These are phyloP conservation scores for Biancaea sappan DNA, from an alignment of 306 rosid species.

Conservation along the genomic window DNA sequence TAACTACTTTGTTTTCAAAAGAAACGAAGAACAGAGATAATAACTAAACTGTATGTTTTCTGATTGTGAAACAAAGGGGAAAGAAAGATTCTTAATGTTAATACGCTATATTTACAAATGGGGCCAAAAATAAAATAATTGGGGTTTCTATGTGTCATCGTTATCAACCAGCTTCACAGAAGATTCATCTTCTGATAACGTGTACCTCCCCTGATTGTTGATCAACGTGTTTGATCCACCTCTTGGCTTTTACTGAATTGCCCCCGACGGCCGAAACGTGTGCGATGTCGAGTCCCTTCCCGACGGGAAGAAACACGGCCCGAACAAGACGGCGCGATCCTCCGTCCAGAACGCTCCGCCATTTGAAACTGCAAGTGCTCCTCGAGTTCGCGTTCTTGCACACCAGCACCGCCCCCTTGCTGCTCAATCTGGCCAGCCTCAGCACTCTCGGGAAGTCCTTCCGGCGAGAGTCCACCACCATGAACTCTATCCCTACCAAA, in stretches of 20 bases:
- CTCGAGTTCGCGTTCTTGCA: constrained; percentile 73
- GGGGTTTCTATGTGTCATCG: neutral
- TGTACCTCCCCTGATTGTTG: constrained; percentile 79
- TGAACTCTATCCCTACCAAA: constrained; percentile 63
- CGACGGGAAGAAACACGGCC: constrained; percentile 89
- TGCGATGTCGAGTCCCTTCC: constrained; percentile 82
- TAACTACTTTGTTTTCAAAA: neutral
- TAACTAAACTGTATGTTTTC: neutral
- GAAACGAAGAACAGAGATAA: neutral
- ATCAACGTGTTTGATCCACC: constrained; percentile 88
- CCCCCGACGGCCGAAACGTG: constrained; percentile 59
- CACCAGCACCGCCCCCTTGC: constrained; percentile 72
- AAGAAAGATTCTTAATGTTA: neutral
- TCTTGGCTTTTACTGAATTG: constrained; percentile 28
- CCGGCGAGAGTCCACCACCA: constrained; percentile 72
- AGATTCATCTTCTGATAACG: constrained; percentile 61
- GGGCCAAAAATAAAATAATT: neutral
- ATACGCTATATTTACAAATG: constrained; percentile 16
- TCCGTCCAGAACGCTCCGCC: constrained; percentile 59
- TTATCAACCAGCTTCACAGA: neutral
- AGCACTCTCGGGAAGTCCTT: constrained; percentile 57
- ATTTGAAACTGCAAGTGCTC: constrained; percentile 47
- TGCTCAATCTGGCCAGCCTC: constrained; percentile 70
- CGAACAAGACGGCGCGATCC: constrained; percentile 64
- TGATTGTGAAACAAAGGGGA: neutral